Evolutionary conservation across 2,329 filamentous ascomycete species (phyloP).

Genomic region (Thelonectria olida): DNA sequence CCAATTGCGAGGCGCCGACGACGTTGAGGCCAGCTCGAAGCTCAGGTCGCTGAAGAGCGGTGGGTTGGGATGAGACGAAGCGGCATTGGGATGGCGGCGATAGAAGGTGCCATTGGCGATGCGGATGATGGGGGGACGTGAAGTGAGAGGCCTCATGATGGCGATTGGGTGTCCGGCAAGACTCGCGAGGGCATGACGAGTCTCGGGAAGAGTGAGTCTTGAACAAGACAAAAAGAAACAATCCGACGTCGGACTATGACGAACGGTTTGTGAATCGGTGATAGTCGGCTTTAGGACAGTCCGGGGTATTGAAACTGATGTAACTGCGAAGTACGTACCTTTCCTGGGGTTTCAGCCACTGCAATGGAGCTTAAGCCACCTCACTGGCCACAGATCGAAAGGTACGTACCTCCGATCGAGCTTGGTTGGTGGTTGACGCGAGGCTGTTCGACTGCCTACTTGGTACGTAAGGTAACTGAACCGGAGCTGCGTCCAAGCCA

Average conservation of each 20-base stretch:
- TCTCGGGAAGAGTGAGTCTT: not conserved
- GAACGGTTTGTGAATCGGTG: conserved; percentile 13
- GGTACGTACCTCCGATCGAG: conserved; percentile 32
- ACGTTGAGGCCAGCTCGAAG: conserved; percentile 73
- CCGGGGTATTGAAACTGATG: conserved; percentile 1
- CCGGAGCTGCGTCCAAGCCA: conserved; percentile 16
- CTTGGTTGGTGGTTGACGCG: conserved; percentile 30
- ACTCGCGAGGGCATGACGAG: conserved; percentile 20
- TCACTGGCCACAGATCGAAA: not conserved
- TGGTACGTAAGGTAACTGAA: no score
- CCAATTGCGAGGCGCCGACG: conserved; percentile 72
- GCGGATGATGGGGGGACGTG: conserved; percentile 68
- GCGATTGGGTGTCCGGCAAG: conserved; percentile 24
- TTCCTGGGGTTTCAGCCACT: not conserved
- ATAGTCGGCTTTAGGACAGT: conserved; percentile 22
- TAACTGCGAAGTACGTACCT: conserved; percentile 30
- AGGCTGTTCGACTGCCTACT: conserved; percentile 42
- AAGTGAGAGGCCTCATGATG: conserved; percentile 49
- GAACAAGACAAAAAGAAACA: not conserved
- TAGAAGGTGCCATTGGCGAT: conserved; percentile 88
- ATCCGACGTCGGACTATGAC: conserved; percentile 31
- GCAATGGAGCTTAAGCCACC: not conserved
- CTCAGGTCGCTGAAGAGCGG: conserved; percentile 77
- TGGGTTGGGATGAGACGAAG: conserved; percentile 66
- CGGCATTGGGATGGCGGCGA: conserved; percentile 71